Evolutionary conservation across 768 basidiomycete genomes (phyloP), one percentile per base, ranked within the genome.

Genomic region (Kwoniella heveanensis): DNA sequence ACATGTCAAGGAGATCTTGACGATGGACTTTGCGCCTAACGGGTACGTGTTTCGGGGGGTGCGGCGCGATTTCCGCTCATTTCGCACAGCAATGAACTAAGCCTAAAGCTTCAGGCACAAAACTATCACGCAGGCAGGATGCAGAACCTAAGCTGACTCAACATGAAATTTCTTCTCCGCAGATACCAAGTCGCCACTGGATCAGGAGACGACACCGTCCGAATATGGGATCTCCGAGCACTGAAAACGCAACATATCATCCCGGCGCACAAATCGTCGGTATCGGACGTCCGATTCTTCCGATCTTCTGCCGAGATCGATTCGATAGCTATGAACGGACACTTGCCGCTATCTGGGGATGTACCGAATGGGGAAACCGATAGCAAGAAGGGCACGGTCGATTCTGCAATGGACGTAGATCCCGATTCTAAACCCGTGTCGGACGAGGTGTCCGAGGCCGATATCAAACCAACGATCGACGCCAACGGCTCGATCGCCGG

Each of bases 181-280:
- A 97, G 94, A 65, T 94, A 96, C 76, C 95, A 98, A 84, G 88
- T 99, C 53, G 96, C 94, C 29, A 96, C 96, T 0, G 96, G 95
- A 37, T 88, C 93, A 3, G 92, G 91, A 49, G 96, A 99, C 80
- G 96, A 98, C 77, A 96, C 96, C 0, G 90, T 99, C 74, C 89
- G 94, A 52, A 91, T 98, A 83, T 99, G 96, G 96, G 96, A 99
- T 81, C 87, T 98, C 83, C 88, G 96, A 39, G 89, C 90, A 17
- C 84, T 96, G 30, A 92, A 89, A 70, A 88, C 92, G n/a, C 82
- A 93, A 12, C 92, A 96, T 80, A 97, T 92, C 46, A 96, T 98
- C 69, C 94, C 95, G 1, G 96, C 93, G 0, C 96, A 99, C 82
- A 85, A 89, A 36, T 93, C 90, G 58, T 95, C 94, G 77, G 90